These are phyloP conservation scores for Rickenella mellea DNA, from an alignment of 768 basidiomycete species.

Conservation along the genomic window DNA sequence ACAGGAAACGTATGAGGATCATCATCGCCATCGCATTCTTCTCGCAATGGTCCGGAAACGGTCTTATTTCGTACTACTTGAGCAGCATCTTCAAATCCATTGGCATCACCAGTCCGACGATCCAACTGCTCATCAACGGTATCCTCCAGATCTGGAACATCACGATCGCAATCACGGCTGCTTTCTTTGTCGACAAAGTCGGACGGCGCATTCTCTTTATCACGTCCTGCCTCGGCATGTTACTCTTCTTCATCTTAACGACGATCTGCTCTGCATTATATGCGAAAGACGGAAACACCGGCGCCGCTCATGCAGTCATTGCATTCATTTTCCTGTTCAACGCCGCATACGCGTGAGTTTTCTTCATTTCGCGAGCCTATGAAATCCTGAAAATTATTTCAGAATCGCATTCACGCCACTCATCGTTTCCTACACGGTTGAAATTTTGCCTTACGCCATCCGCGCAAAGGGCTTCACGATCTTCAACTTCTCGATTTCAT, in stretches of 20 bases:
- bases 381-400: constrained; percentile 3
- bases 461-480: constrained; percentile 31
- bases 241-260: constrained; percentile 29
- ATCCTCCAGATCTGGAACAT: constrained; percentile 48
- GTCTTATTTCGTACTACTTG: constrained; percentile 37
- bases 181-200: constrained; percentile 36
- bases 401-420: constrained; percentile 28
- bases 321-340: constrained; percentile 23
- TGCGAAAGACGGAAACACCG: constrained; percentile 14
- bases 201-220: constrained; percentile 45
- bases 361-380: constrained; percentile 19
- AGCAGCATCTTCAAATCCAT: constrained; percentile 44
- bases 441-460: constrained; percentile 31
- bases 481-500: constrained; percentile 28
- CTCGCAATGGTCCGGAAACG: constrained; percentile 50
- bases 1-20: constrained; percentile 44
- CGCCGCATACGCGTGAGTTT: constrained; percentile 19
- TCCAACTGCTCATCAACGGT: constrained; percentile 40
- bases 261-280: constrained; percentile 26
- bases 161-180: constrained; percentile 38
- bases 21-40: constrained; percentile 52
- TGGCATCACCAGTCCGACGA: constrained; percentile 38
- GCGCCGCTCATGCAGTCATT: constrained; percentile 16
- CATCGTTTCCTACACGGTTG: constrained; percentile 29
- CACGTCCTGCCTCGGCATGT: constrained; percentile 33